phyloP scores from a whole-genome alignment of 306 rosid species.

The Prunus salicina region DNA sequence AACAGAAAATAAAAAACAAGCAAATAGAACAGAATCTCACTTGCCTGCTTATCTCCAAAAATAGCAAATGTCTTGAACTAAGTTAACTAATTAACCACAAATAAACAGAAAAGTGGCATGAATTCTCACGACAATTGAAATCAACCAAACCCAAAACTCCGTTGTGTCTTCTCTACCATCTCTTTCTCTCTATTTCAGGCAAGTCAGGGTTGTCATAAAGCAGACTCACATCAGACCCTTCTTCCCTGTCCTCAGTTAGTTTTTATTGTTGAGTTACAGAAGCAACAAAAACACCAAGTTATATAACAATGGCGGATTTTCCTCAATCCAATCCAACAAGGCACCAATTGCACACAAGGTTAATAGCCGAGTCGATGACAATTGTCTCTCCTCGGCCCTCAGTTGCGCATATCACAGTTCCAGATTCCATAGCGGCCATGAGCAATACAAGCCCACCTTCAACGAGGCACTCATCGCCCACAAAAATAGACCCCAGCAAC shows the following conservation, averaged over 20 bases:
- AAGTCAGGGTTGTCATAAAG: constrained; percentile 4
- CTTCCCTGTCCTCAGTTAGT: not conserved
- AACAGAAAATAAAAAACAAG: not conserved
- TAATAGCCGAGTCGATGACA: not conserved
- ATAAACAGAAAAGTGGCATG: not conserved
- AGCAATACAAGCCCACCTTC: constrained; percentile 3
- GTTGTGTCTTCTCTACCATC: not conserved
- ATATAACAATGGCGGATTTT: constrained; percentile 4
- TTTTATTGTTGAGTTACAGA: not conserved
- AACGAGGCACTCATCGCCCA: not conserved
- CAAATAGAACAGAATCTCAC: not conserved
- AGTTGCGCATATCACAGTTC: not conserved
- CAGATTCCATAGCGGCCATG: not conserved
- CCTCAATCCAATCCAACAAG: not conserved
- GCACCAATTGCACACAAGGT: not conserved
- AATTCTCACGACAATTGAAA: not conserved
- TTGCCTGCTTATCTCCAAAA: not conserved
- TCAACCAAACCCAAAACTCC: not conserved
- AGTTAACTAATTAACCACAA: not conserved
- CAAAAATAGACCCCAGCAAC: not conserved
- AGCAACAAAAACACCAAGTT: not conserved
- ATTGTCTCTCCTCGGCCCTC: constrained; percentile 5
- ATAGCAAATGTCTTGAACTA: not conserved
- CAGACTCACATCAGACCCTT: not conserved
- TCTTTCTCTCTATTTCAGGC: constrained; percentile 3